phyloP scores from a whole-genome alignment of 2,329 filamentous ascomycete species.

The Penicillium frequentans region DNA sequence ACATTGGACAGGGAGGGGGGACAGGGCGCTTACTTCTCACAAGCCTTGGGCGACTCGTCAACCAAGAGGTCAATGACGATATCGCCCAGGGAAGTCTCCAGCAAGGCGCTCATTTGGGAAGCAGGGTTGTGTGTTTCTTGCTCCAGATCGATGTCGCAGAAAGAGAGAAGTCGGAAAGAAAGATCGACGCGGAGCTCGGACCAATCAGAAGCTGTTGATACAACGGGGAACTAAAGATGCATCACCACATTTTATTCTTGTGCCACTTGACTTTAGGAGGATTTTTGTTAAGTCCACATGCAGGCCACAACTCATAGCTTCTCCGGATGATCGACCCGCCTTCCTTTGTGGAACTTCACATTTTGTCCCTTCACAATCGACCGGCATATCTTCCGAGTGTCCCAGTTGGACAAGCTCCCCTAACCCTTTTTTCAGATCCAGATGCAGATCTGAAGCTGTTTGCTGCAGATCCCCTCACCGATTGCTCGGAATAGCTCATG shows the following conservation, averaged over 20 bases:
- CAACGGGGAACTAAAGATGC: slow-evolving; percentile 6
- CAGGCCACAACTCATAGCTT: slow-evolving; percentile 1
- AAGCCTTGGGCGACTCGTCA: slow-evolving; percentile 84
- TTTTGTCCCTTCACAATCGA: slow-evolving; percentile 22
- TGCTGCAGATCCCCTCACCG: slow-evolving; percentile 17
- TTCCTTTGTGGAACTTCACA: slow-evolving; percentile 26
- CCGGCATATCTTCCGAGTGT: slow-evolving; percentile 31
- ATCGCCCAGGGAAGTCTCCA: slow-evolving; percentile 91
- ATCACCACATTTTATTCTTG: not conserved
- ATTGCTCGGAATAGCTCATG: slow-evolving; percentile 8
- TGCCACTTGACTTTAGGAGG: not conserved
- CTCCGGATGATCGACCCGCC: slow-evolving; percentile 29
- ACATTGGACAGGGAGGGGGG: not conserved
- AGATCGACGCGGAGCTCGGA: slow-evolving; percentile 15
- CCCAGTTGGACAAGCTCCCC: slow-evolving; percentile 25
- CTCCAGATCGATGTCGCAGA: not conserved
- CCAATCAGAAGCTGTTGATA: slow-evolving; percentile 13
- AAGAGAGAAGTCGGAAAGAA: slow-evolving; percentile 8
- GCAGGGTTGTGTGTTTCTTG: not conserved
- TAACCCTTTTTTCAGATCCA: slow-evolving; percentile 12
- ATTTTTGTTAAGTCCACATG: slow-evolving; percentile 7
- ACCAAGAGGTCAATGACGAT: slow-evolving; percentile 91
- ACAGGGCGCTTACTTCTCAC: slow-evolving; percentile 77
- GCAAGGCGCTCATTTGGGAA: slow-evolving; percentile 76
- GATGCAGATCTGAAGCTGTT: slow-evolving; percentile 20